Conservation (phyloP, 768 basidiomycete species). For the Boletellus emodensis region DNA sequence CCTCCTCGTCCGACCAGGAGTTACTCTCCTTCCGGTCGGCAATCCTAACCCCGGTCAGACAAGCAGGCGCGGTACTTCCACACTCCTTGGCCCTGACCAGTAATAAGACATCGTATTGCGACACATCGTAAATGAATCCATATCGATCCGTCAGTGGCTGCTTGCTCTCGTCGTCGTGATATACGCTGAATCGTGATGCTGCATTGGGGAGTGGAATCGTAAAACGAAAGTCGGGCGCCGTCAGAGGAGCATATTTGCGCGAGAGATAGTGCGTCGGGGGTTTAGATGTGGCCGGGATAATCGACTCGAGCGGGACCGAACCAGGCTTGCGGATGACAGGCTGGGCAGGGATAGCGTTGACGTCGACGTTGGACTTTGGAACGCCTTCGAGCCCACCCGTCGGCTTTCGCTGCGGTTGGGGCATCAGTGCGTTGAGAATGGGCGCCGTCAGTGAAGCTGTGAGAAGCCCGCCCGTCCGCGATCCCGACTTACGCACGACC, state of each 20-base stretch:
- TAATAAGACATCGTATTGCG: conserved; percentile 74
- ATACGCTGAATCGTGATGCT: conserved; percentile 50
- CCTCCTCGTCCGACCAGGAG: conserved; percentile 69
- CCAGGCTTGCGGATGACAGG: conserved; percentile 30
- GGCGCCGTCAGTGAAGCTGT: conserved; percentile 48
- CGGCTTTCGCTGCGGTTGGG: conserved; percentile 46
- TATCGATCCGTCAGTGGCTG: conserved; percentile 78
- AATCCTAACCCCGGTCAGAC: conserved; percentile 83
- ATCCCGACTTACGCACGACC: conserved; percentile 32
- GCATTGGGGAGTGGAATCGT: conserved; percentile 56
- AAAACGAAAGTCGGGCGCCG: conserved; percentile 71
- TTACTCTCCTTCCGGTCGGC: conserved; percentile 79
- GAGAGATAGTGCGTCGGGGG: conserved; percentile 85
- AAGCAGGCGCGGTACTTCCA: conserved; percentile 73
- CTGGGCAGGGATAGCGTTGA: conserved; percentile 15
- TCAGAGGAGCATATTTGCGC: conserved; percentile 67
- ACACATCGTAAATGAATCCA: conserved; percentile 87
- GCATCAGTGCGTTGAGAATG: conserved; percentile 56
- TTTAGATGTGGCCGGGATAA: conserved; percentile 74
- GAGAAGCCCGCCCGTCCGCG: conserved; percentile 36
- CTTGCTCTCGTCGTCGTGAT: conserved; percentile 48
- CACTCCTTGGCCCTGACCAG: conserved; percentile 71
- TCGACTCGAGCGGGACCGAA: conserved; percentile 72
- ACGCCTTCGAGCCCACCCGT: conserved; percentile 26
- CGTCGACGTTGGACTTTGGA: conserved; percentile 10